These are phyloP conservation scores for Daedaleopsis nitida DNA, from an alignment of 768 basidiomycete species.

Conservation along the genomic window DNA sequence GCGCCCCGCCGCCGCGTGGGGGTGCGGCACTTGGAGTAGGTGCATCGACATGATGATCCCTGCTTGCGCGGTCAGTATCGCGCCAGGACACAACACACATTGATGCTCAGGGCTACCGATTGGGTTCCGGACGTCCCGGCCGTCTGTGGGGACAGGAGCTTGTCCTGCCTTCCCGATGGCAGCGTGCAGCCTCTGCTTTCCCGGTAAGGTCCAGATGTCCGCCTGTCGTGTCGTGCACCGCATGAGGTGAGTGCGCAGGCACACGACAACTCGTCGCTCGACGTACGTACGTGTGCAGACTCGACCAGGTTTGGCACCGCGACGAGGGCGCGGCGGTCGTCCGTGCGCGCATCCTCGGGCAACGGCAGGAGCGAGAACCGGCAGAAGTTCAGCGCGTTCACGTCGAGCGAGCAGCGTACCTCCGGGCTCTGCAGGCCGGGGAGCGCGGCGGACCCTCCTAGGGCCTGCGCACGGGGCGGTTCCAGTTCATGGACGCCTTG, in stretches of 20 bases:
- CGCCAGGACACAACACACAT: no score
- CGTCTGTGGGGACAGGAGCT: conserved; percentile 38
- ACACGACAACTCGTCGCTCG: no score
- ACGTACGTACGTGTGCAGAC: conserved; percentile 69
- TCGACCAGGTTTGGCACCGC: conserved; percentile 90
- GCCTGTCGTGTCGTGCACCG: no score
- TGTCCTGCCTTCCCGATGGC: conserved; percentile 69
- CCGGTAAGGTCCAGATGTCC: conserved; percentile 85
- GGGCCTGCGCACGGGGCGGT: conserved; percentile 30
- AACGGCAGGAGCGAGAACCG: conserved; percentile 70
- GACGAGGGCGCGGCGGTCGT: conserved; percentile 49
- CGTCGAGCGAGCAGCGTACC: conserved; percentile 72
- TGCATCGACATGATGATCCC: conserved; percentile 92
- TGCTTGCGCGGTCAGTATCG: conserved; percentile 26
- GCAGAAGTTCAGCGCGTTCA: conserved; percentile 95
- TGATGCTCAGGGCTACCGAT: conserved; percentile 44
- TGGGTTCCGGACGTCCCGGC: conserved; percentile 49
- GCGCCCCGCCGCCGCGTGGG: conserved; percentile 27
- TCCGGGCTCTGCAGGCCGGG: conserved; percentile 51
- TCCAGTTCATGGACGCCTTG: conserved; percentile 39
- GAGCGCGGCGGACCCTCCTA: conserved; percentile 58
- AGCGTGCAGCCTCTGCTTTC: conserved; percentile 71
- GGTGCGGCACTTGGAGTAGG: conserved; percentile 48
- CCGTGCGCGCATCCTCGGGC: conserved; percentile 20
- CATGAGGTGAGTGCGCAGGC: no score